These are phyloP conservation scores for Suzukiozyma palmioleophila DNA, from an alignment of 1,139 yeast species.

Conservation along the genomic window DNA sequence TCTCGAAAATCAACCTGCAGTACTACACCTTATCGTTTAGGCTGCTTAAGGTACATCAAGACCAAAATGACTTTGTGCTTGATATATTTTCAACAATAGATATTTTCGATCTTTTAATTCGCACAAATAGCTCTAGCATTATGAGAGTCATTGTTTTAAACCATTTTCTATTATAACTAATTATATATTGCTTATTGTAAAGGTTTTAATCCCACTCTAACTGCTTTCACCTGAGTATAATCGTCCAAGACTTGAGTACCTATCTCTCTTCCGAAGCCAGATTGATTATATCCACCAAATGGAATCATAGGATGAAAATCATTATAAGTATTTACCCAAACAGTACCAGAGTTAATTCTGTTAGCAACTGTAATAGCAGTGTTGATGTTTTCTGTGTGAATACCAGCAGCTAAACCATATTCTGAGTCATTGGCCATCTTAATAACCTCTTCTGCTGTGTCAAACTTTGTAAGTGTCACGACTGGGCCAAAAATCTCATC, in stretches of 20 bases:
- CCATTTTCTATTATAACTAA: no score
- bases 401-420: no score
- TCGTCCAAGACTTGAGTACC: conserved; percentile 72
- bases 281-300: conserved; percentile 69
- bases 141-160: no score
- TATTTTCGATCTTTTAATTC: no score
- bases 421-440: conserved; percentile 60
- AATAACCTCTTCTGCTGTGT: conserved; percentile 65
- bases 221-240: conserved; percentile 74
- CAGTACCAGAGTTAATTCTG: conserved; percentile 45
- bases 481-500: conserved; percentile 93
- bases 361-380: conserved; percentile 40
- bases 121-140: no score
- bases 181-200: no score
- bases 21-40: no score
- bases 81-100: no score
- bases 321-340: conserved; percentile 60
- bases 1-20: no score
- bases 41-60: no score
- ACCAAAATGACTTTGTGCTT: no score
- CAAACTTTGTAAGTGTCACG: conserved; percentile 69
- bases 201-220: no score
- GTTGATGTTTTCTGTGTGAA: conserved; percentile 55
- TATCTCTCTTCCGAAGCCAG: conserved; percentile 81
- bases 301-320: conserved; percentile 72